These are phyloP conservation scores for Pisolithus microcarpus DNA, from an alignment of 768 basidiomycete genomes.

Conservation along the genomic window DNA sequence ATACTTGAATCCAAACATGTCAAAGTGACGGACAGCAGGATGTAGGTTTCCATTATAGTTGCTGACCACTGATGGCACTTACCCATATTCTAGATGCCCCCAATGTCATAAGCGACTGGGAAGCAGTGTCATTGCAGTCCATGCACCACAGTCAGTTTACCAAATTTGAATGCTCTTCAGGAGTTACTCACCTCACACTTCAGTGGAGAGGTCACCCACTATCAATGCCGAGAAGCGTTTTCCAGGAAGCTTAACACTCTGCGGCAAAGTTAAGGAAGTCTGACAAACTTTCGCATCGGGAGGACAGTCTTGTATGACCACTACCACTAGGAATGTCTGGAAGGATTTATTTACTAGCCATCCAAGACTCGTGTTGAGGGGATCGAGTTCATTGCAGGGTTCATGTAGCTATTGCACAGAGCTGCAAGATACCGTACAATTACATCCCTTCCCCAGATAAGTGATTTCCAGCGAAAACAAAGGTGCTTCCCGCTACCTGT, in stretches of 20 bases:
- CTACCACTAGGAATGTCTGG: no score
- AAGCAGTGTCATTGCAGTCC: constrained; percentile 89
- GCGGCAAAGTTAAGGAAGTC: constrained; percentile 8
- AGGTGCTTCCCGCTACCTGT: no score
- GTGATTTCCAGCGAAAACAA: no score
- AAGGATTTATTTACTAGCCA: no score
- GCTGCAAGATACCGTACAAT: no score
- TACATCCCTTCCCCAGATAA: no score
- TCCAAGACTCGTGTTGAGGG: no score
- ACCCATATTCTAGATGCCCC: constrained; percentile 59
- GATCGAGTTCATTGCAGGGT: no score
- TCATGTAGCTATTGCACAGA: no score
- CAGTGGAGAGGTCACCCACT: constrained; percentile 95
- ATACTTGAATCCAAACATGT: constrained; percentile 73
- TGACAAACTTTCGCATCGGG: no score
- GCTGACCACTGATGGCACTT: background rate
- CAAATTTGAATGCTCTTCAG: background rate
- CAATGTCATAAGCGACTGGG: constrained; percentile 94
- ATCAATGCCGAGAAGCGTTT: constrained; percentile 88
- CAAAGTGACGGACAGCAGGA: constrained; percentile 84
- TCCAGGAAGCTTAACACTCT: constrained; percentile 44
- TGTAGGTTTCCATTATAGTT: constrained; percentile 46
- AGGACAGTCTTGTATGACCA: background rate
- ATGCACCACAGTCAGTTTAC: constrained; percentile 66
- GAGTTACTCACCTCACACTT: background rate